Percentiles rank a stretch among this genome's conserved stretches.
Evolutionary conservation across 768 basidiomycete species (phyloP).

Genomic region (Collybia mongolica): DNA sequence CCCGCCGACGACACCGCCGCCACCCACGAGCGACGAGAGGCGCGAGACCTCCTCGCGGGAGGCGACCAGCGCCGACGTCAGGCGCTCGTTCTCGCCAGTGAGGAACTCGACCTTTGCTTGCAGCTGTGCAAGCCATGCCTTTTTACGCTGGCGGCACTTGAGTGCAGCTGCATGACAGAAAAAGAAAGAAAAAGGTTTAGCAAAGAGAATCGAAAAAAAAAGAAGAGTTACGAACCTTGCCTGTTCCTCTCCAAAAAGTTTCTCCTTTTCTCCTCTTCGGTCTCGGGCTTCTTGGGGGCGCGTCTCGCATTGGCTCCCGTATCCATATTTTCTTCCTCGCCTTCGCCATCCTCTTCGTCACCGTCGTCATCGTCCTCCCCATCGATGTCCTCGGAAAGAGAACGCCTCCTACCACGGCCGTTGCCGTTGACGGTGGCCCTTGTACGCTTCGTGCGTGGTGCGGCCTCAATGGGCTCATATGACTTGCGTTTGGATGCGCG

Average conservation of each 20-base stretch:
- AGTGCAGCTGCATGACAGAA: conserved; percentile 68
- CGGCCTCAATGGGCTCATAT: conserved; percentile 39
- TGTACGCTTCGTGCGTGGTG: conserved; percentile 36
- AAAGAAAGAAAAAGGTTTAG: conserved; percentile 1
- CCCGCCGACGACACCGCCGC: conserved; percentile 50
- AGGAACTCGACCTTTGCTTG: conserved; percentile 94
- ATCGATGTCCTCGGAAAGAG: conserved; percentile 30
- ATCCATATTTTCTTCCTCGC: conserved; percentile 15
- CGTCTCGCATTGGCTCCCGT: conserved; percentile 19
- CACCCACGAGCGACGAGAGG: conserved; percentile 70
- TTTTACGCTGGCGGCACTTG: conserved; percentile 99
- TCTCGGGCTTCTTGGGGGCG: conserved; percentile 77
- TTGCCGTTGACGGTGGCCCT: conserved; percentile 27
- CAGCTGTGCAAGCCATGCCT: conserved; percentile 92
- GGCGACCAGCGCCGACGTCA: conserved; percentile 81
- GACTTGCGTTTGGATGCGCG: conserved; percentile 76
- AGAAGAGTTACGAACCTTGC: conserved; percentile 91
- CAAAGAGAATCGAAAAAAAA: too few relatives aligned
- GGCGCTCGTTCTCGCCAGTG: conserved; percentile 91
- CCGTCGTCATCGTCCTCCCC: conserved; percentile 38
- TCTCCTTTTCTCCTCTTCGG: conserved; percentile 95
- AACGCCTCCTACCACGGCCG: conserved; percentile 25
- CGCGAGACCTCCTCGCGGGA: conserved; percentile 92
- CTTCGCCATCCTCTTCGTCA: conserved; percentile 36
- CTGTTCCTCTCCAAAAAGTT: conserved; percentile 97